Percentiles rank a stretch among this genome's conserved stretches.
Conservation (phyloP, 176 grass and related monocot species). For the Phyllostachys edulis region DNA sequence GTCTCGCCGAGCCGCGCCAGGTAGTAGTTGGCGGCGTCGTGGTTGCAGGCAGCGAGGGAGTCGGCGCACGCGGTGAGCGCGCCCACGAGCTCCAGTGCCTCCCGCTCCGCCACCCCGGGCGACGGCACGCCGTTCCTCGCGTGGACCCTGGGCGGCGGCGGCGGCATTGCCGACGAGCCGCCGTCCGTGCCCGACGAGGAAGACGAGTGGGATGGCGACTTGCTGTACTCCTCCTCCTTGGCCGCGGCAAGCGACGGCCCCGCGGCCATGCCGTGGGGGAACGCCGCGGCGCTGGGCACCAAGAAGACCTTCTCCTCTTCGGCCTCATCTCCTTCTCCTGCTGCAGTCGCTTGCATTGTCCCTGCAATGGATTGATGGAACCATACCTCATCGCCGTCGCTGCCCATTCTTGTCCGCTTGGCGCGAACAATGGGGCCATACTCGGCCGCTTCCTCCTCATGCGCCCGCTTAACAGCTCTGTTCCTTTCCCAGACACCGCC, state of each 20-base stretch:
- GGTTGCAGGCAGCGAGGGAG: slow-evolving; percentile 53
- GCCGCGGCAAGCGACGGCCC: slow-evolving; percentile 45
- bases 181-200: slow-evolving; percentile 65
- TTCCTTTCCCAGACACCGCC: slow-evolving; percentile 34
- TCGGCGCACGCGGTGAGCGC: slow-evolving; percentile 73
- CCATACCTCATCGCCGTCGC: slow-evolving; percentile 67
- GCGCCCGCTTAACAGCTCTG: slow-evolving; percentile 64
- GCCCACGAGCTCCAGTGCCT: slow-evolving; percentile 46
- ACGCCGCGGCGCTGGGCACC: slow-evolving; percentile 68
- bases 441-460: slow-evolving; percentile 50
- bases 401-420: slow-evolving; percentile 62
- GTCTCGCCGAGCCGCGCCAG: slow-evolving; percentile 69
- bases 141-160: slow-evolving; percentile 8
- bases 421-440: slow-evolving; percentile 52
- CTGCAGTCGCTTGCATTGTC: slow-evolving; percentile 19
- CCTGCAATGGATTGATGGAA: slow-evolving; percentile 76
- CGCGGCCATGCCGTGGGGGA: slow-evolving; percentile 55
- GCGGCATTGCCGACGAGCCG: slow-evolving; percentile 26
- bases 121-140: neutral
- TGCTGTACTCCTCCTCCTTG: slow-evolving; percentile 64
- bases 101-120: neutral
- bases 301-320: slow-evolving; percentile 79
- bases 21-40: slow-evolving; percentile 71
- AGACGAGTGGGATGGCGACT: slow-evolving; percentile 76
- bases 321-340: slow-evolving; percentile 19